phyloP scores from a whole-genome alignment of 345 rosid species.

The Crucihimalaya himalaica region DNA sequence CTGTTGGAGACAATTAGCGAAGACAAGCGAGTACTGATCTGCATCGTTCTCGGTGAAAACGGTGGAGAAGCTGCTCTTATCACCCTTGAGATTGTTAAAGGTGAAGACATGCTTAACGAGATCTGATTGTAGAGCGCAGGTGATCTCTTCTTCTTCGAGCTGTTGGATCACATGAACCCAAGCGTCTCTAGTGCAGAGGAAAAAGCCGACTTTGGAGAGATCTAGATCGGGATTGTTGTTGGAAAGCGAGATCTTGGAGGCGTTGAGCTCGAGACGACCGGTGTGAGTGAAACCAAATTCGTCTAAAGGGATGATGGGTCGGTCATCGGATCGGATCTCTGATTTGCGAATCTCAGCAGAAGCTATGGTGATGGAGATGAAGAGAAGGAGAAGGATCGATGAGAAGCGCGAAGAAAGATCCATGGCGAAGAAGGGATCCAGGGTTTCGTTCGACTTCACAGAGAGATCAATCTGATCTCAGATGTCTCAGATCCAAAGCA shows the following conservation, averaged over 20 bases:
- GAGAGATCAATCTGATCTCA: constrained; percentile 9
- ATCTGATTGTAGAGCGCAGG: constrained; percentile 74
- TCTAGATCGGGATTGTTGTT: constrained; percentile 60
- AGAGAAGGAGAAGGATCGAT: constrained; percentile 23
- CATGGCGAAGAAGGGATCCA: constrained; percentile 38
- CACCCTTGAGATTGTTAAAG: constrained; percentile 56
- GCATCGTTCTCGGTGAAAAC: constrained; percentile 50
- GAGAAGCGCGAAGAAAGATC: constrained; percentile 36
- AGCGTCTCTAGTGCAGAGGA: constrained; percentile 86
- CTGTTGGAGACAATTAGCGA: constrained; percentile 77
- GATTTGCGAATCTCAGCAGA: constrained; percentile 68
- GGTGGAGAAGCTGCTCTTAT: constrained; percentile 27
- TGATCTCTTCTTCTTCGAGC: constrained; percentile 69
- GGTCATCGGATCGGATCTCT: constrained; percentile 76
- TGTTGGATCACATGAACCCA: constrained; percentile 80
- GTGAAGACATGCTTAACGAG: constrained; percentile 61
- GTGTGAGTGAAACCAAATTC: constrained; percentile 89
- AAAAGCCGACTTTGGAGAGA: constrained; percentile 76
- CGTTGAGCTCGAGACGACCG: constrained; percentile 81
- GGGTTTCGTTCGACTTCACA: neutral
- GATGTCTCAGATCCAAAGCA: constrained; percentile 27
- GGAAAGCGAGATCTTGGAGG: constrained; percentile 55
- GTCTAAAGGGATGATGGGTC: constrained; percentile 73
- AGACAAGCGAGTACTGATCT: constrained; percentile 77
- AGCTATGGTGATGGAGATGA: constrained; percentile 38